phyloP scores from a whole-genome alignment of 2,329 filamentous ascomycete species.

The Fonsecaea multimorphosa region DNA sequence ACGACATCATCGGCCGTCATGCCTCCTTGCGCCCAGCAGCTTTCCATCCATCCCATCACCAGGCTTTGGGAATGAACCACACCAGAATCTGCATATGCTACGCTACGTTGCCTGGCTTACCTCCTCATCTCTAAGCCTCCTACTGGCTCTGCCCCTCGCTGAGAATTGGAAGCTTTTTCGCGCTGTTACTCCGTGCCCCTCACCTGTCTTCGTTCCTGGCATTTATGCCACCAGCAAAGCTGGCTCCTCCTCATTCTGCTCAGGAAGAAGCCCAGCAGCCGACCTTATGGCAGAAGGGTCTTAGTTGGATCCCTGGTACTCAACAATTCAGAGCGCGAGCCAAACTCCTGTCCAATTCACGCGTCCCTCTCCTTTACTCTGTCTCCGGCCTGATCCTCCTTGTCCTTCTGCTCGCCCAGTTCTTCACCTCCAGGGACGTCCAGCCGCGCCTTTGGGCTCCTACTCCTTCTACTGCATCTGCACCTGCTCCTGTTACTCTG shows the following conservation, averaged over 20 bases:
- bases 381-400: slow-evolving; percentile 33
- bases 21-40: slow-evolving; percentile 4
- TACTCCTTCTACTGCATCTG: slow-evolving; percentile 7
- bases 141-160: slow-evolving; percentile 24
- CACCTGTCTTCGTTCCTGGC: slow-evolving; percentile 21
- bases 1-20: slow-evolving; percentile 19
- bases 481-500: background rate
- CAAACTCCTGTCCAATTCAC: slow-evolving; percentile 31
- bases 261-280: slow-evolving; percentile 14
- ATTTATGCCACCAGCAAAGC: slow-evolving; percentile 27
- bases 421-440: slow-evolving; percentile 29
- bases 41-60: slow-evolving; percentile 5
- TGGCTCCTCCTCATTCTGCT: slow-evolving; percentile 26
- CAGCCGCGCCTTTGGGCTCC: slow-evolving; percentile 7
- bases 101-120: slow-evolving; percentile 17
- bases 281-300: slow-evolving; percentile 27
- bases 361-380: slow-evolving; percentile 34
- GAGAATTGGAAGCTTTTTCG: slow-evolving; percentile 13
- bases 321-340: slow-evolving; percentile 28
- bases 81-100: slow-evolving; percentile 18
- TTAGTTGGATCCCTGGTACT: slow-evolving; percentile 31
- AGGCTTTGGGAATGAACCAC: slow-evolving; percentile 8
- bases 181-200: slow-evolving; percentile 22
- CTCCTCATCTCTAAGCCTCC: slow-evolving; percentile 12
- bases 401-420: slow-evolving; percentile 27